These are phyloP conservation scores for Phytophthora podocarpi DNA, from an alignment of 352 stramenopile genomes.

Conservation along the genomic window DNA sequence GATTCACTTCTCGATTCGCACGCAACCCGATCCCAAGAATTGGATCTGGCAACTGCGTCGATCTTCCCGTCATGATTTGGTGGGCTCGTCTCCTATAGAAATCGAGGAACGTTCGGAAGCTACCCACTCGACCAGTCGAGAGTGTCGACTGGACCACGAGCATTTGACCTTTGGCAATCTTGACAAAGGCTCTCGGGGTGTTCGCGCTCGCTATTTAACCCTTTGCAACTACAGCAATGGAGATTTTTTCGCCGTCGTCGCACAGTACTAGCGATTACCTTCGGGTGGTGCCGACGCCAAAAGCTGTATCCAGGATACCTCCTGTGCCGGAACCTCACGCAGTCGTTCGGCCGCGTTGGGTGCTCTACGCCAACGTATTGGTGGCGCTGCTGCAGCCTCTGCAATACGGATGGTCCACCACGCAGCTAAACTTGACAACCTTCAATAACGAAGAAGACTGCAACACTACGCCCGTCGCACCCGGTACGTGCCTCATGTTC, in stretches of 20 bases:
- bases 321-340: not conserved
- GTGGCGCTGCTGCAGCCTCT: conserved; percentile 54
- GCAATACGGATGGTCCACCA: conserved; percentile 48
- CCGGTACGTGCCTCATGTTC: conserved; percentile 34
- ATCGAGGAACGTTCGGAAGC: not conserved
- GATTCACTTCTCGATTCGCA: not conserved
- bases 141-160: too few relatives aligned
- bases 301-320: not conserved
- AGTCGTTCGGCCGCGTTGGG: conserved; percentile 21
- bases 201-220: not conserved
- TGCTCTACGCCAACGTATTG: conserved; percentile 58
- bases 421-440: conserved; percentile 49
- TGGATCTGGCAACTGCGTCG: conserved; percentile 1
- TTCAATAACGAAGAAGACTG: conserved; percentile 53
- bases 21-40: not conserved
- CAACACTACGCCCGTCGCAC: conserved; percentile 37
- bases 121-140: too few relatives aligned
- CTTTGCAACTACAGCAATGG: not conserved
- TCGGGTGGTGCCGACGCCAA: not conserved
- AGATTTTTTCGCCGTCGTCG: not conserved
- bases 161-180: too few relatives aligned
- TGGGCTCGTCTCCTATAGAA: not conserved
- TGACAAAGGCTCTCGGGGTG: too few relatives aligned
- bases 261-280: not conserved
- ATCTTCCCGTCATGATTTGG: conserved; percentile 1